Evolutionary conservation across 352 stramenopile genomes (phyloP).

Genomic region (Phytophthora syringae): DNA sequence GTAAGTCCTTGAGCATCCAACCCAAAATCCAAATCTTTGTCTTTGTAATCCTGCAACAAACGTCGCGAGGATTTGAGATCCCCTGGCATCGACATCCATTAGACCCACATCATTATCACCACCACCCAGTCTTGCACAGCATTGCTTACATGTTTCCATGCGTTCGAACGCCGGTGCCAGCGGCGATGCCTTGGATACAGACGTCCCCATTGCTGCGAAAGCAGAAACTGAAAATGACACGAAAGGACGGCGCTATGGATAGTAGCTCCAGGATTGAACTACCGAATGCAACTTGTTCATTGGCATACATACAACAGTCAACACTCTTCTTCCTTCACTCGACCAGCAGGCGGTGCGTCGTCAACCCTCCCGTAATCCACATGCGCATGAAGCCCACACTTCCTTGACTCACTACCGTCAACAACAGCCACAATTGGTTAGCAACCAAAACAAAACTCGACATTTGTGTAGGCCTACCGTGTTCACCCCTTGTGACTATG

Average conservation of each 20-base stretch:
- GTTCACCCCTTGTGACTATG: not conserved
- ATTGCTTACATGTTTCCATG: conserved; percentile 52
- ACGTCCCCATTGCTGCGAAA: conserved; percentile 51
- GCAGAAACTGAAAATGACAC: conserved; percentile 1
- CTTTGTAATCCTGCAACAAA: conserved; percentile 71
- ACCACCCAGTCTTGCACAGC: not conserved
- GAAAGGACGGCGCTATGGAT: not conserved
- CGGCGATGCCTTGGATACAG: conserved; percentile 43
- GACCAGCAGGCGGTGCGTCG: no score
- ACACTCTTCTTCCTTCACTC: no score
- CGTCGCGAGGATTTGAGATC: conserved; percentile 55
- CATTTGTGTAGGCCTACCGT: no score
- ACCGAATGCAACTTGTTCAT: no score
- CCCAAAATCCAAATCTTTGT: conserved; percentile 79
- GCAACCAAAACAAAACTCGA: no score
- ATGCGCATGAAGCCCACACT: no score
- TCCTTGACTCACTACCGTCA: no score
- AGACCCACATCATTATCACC: not conserved
- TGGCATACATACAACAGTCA: no score
- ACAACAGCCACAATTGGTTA: no score
- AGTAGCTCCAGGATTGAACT: no score
- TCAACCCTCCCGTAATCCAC: no score
- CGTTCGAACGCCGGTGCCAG: conserved; percentile 58
- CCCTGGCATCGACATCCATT: conserved; percentile 31
- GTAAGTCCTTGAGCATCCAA: conserved; percentile 57